Evolutionary conservation across 2,329 filamentous ascomycete species (phyloP).

Genomic region (Xylaria multiplex): DNA sequence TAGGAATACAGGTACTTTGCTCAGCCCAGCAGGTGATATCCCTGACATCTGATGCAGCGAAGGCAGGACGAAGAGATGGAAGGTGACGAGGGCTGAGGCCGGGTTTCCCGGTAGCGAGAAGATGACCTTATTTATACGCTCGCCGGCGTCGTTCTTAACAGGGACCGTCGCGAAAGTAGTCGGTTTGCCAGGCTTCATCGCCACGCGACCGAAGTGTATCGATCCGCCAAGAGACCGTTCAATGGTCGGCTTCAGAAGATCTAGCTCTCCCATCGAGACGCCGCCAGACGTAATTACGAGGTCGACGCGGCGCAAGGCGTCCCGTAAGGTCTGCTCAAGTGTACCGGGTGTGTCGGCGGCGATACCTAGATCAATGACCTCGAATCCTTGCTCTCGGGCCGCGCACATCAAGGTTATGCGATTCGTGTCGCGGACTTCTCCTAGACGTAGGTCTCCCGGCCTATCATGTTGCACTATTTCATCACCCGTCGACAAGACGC

Average conservation of each 20-base stretch:
- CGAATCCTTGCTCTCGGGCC: slow-evolving; percentile 76
- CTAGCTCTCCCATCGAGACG: slow-evolving; percentile 97
- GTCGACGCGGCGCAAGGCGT: slow-evolving; percentile 78
- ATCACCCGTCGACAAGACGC: slow-evolving; percentile 92
- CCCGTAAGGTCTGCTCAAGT: slow-evolving; percentile 80
- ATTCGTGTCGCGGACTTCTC: slow-evolving; percentile 94
- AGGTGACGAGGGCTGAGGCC: slow-evolving; percentile 89
- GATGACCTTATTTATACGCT: slow-evolving; percentile 73
- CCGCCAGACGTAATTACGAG: slow-evolving; percentile 92
- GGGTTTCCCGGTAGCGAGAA: slow-evolving; percentile 96
- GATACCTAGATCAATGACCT: slow-evolving; percentile 86
- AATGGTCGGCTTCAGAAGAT: slow-evolving; percentile 95
- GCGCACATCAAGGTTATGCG: slow-evolving; percentile 87
- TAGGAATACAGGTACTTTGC: slow-evolving; percentile 75
- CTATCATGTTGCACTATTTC: slow-evolving; percentile 84
- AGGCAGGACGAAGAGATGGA: slow-evolving; percentile 93
- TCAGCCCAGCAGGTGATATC: slow-evolving; percentile 72
- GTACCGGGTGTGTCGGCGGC: slow-evolving; percentile 76
- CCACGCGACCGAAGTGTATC: slow-evolving; percentile 94
- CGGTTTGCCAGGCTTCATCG: slow-evolving; percentile 98
- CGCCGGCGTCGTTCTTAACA: slow-evolving; percentile 65
- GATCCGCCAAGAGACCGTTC: slow-evolving; percentile 89
- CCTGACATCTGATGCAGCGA: slow-evolving; percentile 82
- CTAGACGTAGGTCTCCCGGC: slow-evolving; percentile 70
- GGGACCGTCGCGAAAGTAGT: slow-evolving; percentile 95